phyloP scores from a whole-genome alignment of 257 asterid genomes.

The Gentiana straminea region DNA sequence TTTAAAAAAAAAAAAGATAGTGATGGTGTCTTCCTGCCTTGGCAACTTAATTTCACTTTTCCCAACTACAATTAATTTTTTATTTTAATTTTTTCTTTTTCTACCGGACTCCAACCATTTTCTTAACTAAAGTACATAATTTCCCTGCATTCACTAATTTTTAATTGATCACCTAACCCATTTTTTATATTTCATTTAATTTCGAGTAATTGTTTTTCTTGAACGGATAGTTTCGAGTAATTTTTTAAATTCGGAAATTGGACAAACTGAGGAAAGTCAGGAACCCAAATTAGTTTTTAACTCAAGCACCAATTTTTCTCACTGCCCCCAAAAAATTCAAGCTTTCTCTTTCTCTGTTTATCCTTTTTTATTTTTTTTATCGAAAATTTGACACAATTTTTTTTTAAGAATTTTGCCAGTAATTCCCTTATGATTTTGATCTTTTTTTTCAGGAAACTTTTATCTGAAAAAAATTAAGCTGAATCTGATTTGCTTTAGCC shows the following conservation, averaged over 20 bases:
- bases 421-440: not conserved
- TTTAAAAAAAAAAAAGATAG: slow-evolving; percentile 22
- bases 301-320: slow-evolving; percentile 27
- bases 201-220: slow-evolving; percentile 11
- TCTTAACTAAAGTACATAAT: slow-evolving; percentile 83
- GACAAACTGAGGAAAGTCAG: slow-evolving; percentile 48
- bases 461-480: slow-evolving; percentile 10
- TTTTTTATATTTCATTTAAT: slow-evolving; percentile 24
- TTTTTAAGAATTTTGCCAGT: not conserved
- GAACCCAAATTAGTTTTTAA: slow-evolving; percentile 36
- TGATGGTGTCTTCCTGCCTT: slow-evolving; percentile 68
- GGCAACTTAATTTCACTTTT: slow-evolving; percentile 97
- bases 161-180: slow-evolving; percentile 31
- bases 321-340: slow-evolving; percentile 24
- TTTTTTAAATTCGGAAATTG: slow-evolving; percentile 28
- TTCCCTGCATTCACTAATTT: slow-evolving; percentile 37
- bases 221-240: slow-evolving; percentile 8
- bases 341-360: slow-evolving; percentile 17
- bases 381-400: slow-evolving; percentile 16
- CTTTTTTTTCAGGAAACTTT: not conserved
- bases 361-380: slow-evolving; percentile 9
- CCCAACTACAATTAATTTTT: slow-evolving; percentile 55
- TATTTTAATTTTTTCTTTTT: slow-evolving; percentile 13
- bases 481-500: slow-evolving; percentile 1
- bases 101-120: slow-evolving; percentile 74